Percentiles rank a stretch among this genome's conserved stretches.
Evolutionary conservation across 1,284 basidiomycete species (phyloP).

Genomic region (Malassezia sympodialis): DNA sequence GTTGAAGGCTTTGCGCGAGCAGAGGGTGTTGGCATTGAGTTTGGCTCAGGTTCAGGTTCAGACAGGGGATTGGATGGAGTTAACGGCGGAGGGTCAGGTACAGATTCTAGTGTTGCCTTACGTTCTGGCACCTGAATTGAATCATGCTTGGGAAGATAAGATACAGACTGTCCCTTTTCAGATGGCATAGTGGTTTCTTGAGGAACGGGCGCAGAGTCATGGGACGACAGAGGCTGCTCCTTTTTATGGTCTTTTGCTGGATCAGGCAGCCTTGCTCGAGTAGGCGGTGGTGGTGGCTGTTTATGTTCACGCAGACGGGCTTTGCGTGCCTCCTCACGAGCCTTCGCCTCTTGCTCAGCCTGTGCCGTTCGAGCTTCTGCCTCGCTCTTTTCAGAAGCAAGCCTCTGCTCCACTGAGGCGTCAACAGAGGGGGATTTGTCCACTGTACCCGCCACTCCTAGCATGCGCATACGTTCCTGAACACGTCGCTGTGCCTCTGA

Average conservation of each 20-base stretch:
- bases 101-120: neutral
- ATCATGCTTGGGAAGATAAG: neutral
- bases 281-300: constrained; percentile 18
- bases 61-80: neutral
- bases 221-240: constrained; percentile 13
- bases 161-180: neutral
- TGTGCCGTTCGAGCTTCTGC: constrained; percentile 38
- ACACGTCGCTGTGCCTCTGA: constrained; percentile 74
- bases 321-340: constrained; percentile 39
- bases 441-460: constrained; percentile 60
- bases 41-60: neutral
- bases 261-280: constrained; percentile 19
- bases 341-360: constrained; percentile 44
- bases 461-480: constrained; percentile 72
- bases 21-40: neutral
- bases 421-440: constrained; percentile 22
- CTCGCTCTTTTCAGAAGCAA: constrained; percentile 39
- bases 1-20: neutral
- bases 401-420: constrained; percentile 36
- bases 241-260: constrained; percentile 14
- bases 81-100: constrained; percentile 15
- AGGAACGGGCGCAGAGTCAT: constrained; percentile 3
- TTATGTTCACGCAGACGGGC: constrained; percentile 37
- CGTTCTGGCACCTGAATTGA: neutral
- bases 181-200: constrained; percentile 17